Percentiles rank a stretch among this genome's conserved stretches.
Evolutionary conservation across 305 asterid genomes (phyloP).

Genomic region (Nicotiana rustica): DNA sequence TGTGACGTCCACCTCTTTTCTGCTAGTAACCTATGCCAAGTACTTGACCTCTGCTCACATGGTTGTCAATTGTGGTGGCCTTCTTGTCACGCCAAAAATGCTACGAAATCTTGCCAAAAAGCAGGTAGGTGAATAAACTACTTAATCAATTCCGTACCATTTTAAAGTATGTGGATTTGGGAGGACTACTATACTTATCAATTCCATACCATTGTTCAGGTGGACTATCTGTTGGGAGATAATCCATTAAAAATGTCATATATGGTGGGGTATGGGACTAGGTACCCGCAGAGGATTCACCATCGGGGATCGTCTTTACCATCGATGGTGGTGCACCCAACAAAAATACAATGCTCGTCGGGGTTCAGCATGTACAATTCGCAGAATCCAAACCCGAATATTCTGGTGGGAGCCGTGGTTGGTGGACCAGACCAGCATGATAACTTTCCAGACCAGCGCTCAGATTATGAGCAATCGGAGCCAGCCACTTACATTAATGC

Average conservation of each 20-base stretch:
- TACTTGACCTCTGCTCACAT: conserved; percentile 75
- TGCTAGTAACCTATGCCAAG: conserved; percentile 86
- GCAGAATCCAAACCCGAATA: conserved; percentile 74
- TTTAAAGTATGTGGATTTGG: not conserved
- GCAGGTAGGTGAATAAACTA: not conserved
- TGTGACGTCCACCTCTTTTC: conserved; percentile 87
- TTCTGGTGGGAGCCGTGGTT: conserved; percentile 75
- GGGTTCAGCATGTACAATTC: conserved; percentile 73
- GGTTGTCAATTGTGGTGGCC: conserved; percentile 82
- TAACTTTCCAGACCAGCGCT: conserved; percentile 76
- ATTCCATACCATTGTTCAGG: conserved; percentile 34
- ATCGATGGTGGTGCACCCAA: conserved; percentile 58
- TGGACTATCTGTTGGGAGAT: conserved; percentile 86
- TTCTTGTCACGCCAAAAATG: conserved; percentile 66
- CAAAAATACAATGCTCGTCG: conserved; percentile 72
- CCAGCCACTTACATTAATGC: conserved; percentile 96
- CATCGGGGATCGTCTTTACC: conserved; percentile 95
- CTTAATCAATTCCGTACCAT: not conserved
- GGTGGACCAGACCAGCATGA: conserved; percentile 91
- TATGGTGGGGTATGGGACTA: conserved; percentile 94
- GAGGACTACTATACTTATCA: not conserved
- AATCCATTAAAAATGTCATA: conserved; percentile 86
- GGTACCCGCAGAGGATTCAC: conserved; percentile 82
- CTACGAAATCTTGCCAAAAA: conserved; percentile 76
- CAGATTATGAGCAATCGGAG: conserved; percentile 89